Evolutionary conservation across 2,329 filamentous ascomycete genomes (phyloP).

Genomic region (Claviceps digitariae): DNA sequence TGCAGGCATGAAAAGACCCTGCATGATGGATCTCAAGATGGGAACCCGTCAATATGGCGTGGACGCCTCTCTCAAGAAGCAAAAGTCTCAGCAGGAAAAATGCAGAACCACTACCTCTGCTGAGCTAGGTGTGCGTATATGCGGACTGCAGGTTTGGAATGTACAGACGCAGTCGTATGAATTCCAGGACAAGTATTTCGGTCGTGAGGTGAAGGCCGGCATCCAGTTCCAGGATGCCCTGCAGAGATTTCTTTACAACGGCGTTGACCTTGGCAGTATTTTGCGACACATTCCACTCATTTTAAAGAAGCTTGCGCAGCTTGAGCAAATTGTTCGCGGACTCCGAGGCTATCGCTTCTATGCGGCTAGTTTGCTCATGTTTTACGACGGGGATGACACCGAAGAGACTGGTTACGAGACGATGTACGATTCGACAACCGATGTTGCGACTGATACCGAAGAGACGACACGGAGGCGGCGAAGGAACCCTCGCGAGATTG

Average conservation of each 20-base stretch:
- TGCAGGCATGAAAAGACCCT: slow-evolving; percentile 89
- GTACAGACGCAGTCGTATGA: slow-evolving; percentile 67
- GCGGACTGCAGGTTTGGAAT: slow-evolving; percentile 95
- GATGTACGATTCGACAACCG: slow-evolving; percentile 42
- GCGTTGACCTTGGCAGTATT: slow-evolving; percentile 66
- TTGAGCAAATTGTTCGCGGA: slow-evolving; percentile 71
- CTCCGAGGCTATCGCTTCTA: slow-evolving; percentile 88
- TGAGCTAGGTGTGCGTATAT: slow-evolving; percentile 83
- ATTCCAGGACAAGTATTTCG: slow-evolving; percentile 98
- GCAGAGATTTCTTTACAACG: slow-evolving; percentile 83
- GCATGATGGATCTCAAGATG: slow-evolving; percentile 98
- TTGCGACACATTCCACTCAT: slow-evolving; percentile 78
- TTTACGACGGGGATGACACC: slow-evolving; percentile 76
- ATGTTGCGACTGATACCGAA: slow-evolving; percentile 44
- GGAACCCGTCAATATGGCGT: slow-evolving; percentile 93
- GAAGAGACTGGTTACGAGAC: slow-evolving; percentile 35
- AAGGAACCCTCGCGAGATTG: slow-evolving; percentile 50
- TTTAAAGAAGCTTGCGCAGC: slow-evolving; percentile 64
- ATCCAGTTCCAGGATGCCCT: slow-evolving; percentile 80
- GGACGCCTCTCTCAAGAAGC: slow-evolving; percentile 83
- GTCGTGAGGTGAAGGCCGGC: slow-evolving; percentile 75
- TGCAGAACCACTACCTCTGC: slow-evolving; percentile 85
- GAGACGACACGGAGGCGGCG: slow-evolving; percentile 33
- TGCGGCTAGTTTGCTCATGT: slow-evolving; percentile 84
- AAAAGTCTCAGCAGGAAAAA: slow-evolving; percentile 82